phyloP scores from a whole-genome alignment of 495 filamentous ascomycete genomes.

The Lophium mytilinum region DNA sequence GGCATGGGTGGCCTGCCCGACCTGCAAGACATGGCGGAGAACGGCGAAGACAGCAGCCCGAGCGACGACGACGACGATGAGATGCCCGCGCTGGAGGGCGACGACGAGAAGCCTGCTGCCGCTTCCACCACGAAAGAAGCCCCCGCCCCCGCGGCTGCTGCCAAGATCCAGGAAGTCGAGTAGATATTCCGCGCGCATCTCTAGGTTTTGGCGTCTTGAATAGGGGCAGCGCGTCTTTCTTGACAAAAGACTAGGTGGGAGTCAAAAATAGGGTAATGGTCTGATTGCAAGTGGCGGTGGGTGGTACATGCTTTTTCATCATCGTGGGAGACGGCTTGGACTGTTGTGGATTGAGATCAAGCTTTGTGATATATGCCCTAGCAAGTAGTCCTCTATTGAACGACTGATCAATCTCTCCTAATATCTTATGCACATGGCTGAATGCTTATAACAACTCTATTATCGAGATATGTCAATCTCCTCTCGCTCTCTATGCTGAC shows the following conservation, averaged over 20 bases:
- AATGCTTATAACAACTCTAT: too few relatives aligned
- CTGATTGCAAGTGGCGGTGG: neutral
- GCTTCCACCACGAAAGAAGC: neutral
- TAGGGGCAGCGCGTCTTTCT: neutral
- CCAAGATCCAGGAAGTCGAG: constrained; percentile 27
- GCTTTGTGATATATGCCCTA: too few relatives aligned
- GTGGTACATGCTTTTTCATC: too few relatives aligned
- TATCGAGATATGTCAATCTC: too few relatives aligned
- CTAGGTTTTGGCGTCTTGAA: constrained; percentile 1
- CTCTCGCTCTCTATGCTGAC: too few relatives aligned
- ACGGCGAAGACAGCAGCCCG: neutral
- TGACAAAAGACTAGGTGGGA: neutral
- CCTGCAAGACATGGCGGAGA: constrained; percentile 43
- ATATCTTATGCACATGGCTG: too few relatives aligned
- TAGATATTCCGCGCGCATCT: neutral
- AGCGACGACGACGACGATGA: neutral
- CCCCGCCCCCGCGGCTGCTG: constrained; percentile 1
- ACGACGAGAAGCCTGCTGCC: constrained; percentile 1
- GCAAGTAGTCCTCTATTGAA: too few relatives aligned
- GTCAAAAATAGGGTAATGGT: neutral
- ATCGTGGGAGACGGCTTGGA: too few relatives aligned
- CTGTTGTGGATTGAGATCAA: too few relatives aligned
- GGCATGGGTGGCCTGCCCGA: constrained; percentile 43
- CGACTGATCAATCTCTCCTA: too few relatives aligned
- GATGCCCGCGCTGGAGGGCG: neutral